Base-by-base conservation (phyloP, 169 alveolate species). In the Cystoisospora suis region DNA sequence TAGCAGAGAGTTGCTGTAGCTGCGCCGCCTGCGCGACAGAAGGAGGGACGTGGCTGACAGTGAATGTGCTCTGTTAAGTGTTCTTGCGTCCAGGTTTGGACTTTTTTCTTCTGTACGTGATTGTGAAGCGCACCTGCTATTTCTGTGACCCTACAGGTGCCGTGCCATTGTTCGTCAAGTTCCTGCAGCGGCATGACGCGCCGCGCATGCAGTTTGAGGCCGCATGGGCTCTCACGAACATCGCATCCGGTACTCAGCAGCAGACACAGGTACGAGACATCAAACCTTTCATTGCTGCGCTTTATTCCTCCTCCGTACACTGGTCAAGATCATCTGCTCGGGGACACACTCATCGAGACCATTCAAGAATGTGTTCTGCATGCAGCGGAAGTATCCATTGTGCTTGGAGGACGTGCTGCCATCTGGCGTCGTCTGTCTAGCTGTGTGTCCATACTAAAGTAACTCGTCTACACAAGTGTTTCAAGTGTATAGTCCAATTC, bases 191-290 rank as follows among this genome's bases (percentile, higher is more conserved):
- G 46, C 88, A 89, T 53, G 98, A 96, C 88, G 96, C 97, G 40
- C 99, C 99, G 0, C 98, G 98, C 79, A 95, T 98, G 77, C 99
- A 98, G 94, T 98, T 98, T 93, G 99, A 98, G 92, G 94, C 95
- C 20, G 95, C 95, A 9, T 93, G 95, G 96, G 99, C 98, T 29
- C 95, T 98, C 81, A 98, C 99, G 15, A 98, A 98, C 92, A 96
- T 98, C 38, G 99, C 99, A 6, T 95, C 98, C 53, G 99, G 99
- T 34, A 96, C 98, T n/a, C 97, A 96, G 56, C 98, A 97, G 85
- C 99, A 98, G 83, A 97, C 99, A 32, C 77, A 81, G 89, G 93
- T 58, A 49, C 15, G 23, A 6, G 15, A 32, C n/a, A n/a, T n/a
- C n/a, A n/a, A n/a, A n/a, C n/a, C n/a, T n/a, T n/a, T n/a, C n/a